Percentiles rank a stretch among this genome's conserved stretches.
Conservation (phyloP, 1,284 basidiomycete species). For the Leccinum subrobustum region DNA sequence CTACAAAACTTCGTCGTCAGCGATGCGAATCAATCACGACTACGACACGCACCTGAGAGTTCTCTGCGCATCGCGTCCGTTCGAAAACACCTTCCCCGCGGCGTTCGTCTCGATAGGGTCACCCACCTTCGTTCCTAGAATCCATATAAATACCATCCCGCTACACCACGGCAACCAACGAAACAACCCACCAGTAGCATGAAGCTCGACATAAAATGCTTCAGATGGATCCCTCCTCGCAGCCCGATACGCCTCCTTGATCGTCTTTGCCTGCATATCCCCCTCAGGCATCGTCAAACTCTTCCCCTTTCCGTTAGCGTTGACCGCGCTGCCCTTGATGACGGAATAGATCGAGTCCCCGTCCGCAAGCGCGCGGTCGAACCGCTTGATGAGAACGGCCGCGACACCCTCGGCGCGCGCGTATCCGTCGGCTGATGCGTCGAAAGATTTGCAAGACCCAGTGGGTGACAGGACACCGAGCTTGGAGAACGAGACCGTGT, state of each 20-base stretch:
- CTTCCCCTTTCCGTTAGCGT: too few relatives aligned
- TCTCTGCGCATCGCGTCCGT: conserved; percentile 23
- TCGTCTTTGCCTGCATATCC: background rate
- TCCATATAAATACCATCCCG: background rate
- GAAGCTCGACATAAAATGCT: conserved; percentile 48
- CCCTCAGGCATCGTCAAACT: background rate
- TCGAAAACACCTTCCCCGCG: conserved; percentile 39
- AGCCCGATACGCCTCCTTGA: conserved; percentile 9
- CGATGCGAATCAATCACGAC: background rate
- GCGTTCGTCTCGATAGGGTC: conserved; percentile 53
- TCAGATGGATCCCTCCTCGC: conserved; percentile 35
- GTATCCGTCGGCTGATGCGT: too few relatives aligned
- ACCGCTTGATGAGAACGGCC: conserved; percentile 17
- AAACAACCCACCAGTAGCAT: conserved; percentile 41
- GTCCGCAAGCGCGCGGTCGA: too few relatives aligned
- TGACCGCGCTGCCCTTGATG: too few relatives aligned
- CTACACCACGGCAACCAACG: background rate
- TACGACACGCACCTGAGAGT: conserved; percentile 18
- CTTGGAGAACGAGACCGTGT: too few relatives aligned
- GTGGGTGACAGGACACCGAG: too few relatives aligned
- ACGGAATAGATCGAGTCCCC: too few relatives aligned
- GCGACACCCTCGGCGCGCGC: conserved; percentile 2
- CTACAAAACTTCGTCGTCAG: conserved; percentile 4
- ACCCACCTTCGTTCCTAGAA: conserved; percentile 40
- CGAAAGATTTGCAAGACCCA: too few relatives aligned